Base-by-base conservation (phyloP, 1,284 basidiomycete species). In the Pyrrhoderma noxium region DNA sequence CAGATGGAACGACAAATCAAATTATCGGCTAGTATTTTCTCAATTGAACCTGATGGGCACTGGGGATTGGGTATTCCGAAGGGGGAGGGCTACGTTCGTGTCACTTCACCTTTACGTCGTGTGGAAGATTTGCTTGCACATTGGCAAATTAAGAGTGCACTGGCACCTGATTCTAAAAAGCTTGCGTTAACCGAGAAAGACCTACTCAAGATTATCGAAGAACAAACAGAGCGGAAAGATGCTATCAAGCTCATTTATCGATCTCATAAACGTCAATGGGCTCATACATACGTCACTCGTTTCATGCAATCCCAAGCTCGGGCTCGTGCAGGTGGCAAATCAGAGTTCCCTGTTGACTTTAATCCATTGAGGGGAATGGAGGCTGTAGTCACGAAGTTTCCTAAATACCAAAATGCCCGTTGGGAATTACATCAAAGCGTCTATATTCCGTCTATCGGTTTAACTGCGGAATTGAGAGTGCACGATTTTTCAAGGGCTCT, bases 81-180 rank as follows among this genome's bases (percentile, higher is more conserved):
- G 0, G 77, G 79, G 47, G 82, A 86, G 56, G 85, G 83, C 8
- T 99, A 99, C 65, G 68, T 76, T 8, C 79, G 89, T n/a, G 82
- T 80, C 3, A 98, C 96, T 0, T 90, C 85, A 2, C 96, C 96
- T 0, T 70, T 99, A 45, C 77, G 96, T 40, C 79, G 96, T 19
- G 97, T 84, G 65, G 67, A 73, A 38, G 96, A 99, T 67, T 67
- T 98, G 59, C 64, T 96, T 3, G 70, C 73, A 8, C 96, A 99
- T 69, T 99, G 93, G 92, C 94, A 98, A 66, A 80, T 99, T 66
- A 95, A 97, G 64, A 72, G 82, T 45, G 77, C 78, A 2, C 68
- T 97, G n/a, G 64, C 82, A 7, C 51, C 60, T 8, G 58, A 47
- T 2, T 54, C 45, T 8, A 61, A 66, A 0, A 58, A 57, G 7